Evolutionary conservation across 805 yeast genomes (phyloP).

Genomic region (Metschnikowia aberdeeniae): DNA sequence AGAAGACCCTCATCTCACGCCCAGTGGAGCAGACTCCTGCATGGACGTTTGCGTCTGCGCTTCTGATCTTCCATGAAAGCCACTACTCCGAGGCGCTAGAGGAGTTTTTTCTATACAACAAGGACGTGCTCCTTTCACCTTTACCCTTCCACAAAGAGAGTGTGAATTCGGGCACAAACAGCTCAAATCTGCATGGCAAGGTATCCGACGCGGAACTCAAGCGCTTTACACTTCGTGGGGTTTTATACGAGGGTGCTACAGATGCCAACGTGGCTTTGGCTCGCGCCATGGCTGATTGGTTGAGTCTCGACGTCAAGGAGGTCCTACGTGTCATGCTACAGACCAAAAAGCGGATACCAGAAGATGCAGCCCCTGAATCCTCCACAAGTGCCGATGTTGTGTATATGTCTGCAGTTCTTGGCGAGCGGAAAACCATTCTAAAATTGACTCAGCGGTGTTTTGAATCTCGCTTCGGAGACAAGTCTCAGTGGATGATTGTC

Average conservation of each 20-base stretch:
- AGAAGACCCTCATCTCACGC: constrained; percentile 2
- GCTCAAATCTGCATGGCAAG: not conserved
- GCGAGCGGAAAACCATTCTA: constrained; percentile 51
- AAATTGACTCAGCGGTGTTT: constrained; percentile 35
- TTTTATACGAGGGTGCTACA: constrained; percentile 33
- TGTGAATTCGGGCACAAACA: not conserved
- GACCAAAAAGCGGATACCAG: constrained; percentile 24
- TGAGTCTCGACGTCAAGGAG: constrained; percentile 43
- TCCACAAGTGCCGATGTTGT: constrained; percentile 10
- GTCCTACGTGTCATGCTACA: constrained; percentile 46
- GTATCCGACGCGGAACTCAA: constrained; percentile 11
- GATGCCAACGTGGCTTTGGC: constrained; percentile 37
- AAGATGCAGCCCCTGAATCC: constrained; percentile 20
- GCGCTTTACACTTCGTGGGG: constrained; percentile 39
- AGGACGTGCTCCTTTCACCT: constrained; percentile 27
- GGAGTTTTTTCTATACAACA: constrained; percentile 35
- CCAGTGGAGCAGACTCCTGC: constrained; percentile 16
- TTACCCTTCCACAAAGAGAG: constrained; percentile 23
- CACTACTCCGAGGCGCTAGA: constrained; percentile 35
- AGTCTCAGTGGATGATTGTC: constrained; percentile 21
- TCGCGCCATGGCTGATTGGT: constrained; percentile 30
- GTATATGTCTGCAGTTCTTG: constrained; percentile 39
- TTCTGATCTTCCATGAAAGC: constrained; percentile 17
- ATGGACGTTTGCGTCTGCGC: constrained; percentile 41
- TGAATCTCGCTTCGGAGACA: constrained; percentile 16